Evolutionary conservation across 75 land plant species (phyloP).

Genomic region (Picea sitchensis): DNA sequence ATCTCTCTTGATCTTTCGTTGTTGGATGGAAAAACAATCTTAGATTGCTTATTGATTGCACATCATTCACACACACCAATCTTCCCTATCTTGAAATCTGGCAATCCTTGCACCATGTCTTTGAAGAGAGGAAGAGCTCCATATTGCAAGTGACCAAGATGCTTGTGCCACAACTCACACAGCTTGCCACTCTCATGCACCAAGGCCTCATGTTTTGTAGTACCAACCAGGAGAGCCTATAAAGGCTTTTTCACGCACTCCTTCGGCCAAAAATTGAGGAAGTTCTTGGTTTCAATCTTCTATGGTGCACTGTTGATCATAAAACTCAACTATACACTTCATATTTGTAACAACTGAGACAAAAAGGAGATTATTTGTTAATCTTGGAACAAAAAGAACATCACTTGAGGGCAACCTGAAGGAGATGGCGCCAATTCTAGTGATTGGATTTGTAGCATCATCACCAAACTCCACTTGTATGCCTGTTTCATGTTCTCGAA

Average conservation of each 20-base stretch:
- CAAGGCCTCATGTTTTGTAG: background rate
- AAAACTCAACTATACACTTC: no score
- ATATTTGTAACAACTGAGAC: no score
- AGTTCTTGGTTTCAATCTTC: no score
- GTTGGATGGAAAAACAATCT: background rate
- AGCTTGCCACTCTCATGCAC: background rate
- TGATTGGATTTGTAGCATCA: no score
- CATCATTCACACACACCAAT: background rate
- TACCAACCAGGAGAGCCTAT: background rate
- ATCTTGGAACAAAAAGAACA: no score
- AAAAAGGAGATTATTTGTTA: no score
- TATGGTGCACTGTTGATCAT: no score
- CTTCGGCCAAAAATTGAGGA: background rate
- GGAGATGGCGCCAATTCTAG: no score
- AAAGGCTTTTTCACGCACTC: background rate
- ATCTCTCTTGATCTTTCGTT: background rate
- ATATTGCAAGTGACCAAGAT: background rate
- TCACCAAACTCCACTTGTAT: no score
- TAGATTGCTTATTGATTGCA: background rate
- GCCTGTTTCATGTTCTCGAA: no score
- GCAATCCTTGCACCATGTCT: background rate
- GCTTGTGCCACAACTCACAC: background rate
- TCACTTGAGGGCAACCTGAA: no score
- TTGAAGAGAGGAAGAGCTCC: background rate
- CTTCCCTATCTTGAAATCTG: background rate